Percentiles rank a stretch among this genome's conserved stretches.
These are phyloP conservation scores for Triadica sebifera DNA, from an alignment of 345 rosid species.

Conservation along the genomic window DNA sequence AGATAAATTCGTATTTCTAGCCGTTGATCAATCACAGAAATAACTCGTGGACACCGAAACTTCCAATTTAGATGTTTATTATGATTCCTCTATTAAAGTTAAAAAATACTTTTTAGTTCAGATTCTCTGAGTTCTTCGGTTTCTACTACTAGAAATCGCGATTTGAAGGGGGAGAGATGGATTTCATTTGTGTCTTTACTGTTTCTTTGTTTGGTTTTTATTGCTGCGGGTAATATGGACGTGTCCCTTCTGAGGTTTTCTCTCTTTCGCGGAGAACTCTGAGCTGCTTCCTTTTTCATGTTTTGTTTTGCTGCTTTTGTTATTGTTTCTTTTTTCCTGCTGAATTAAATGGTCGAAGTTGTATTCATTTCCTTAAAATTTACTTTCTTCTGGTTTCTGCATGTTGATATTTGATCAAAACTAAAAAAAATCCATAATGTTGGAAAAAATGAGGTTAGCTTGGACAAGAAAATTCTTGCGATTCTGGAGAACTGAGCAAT, in stretches of 20 bases:
- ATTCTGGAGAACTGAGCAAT: neutral
- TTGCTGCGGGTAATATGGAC: too few relatives aligned
- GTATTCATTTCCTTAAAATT: neutral
- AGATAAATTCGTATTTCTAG: neutral
- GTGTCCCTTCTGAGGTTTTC: too few relatives aligned
- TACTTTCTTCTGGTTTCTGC: neutral
- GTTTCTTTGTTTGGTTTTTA: neutral
- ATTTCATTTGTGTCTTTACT: neutral
- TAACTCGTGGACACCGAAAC: conserved; percentile 52
- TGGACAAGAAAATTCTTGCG: neutral
- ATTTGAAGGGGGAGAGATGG: neutral
- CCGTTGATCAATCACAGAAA: conserved; percentile 34
- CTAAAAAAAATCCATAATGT: neutral
- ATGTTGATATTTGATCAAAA: neutral
- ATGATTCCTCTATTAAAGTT: conserved; percentile 16
- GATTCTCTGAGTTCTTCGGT: conserved; percentile 11
- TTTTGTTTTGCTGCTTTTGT: neutral
- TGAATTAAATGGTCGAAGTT: neutral
- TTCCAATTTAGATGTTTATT: conserved; percentile 19
- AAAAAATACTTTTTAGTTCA: neutral
- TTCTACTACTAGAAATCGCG: conserved; percentile 12
- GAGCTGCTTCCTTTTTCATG: neutral
- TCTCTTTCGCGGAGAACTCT: neutral
- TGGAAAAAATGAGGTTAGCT: neutral
- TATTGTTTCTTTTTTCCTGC: neutral